Evolutionary conservation across 768 basidiomycete species (phyloP), one percentile per base, ranked within the genome.

Genomic region (Strobilomyces dryophilus): DNA sequence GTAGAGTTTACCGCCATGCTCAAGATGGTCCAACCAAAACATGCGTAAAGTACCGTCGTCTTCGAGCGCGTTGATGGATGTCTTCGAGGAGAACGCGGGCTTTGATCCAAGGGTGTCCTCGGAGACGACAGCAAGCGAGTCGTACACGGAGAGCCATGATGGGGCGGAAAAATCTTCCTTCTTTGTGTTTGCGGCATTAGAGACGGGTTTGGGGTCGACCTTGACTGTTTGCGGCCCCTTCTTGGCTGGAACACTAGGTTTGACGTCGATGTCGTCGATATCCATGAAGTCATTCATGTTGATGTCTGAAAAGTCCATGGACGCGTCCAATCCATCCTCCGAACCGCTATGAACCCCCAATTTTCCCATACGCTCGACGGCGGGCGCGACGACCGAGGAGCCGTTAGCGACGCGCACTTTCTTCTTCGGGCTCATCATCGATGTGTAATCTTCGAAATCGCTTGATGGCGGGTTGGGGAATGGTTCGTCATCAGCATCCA

Each of bases 21-120:
- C 93, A 32, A 95, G 82, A 63, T 92, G 92, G 65, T 99, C 97
- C 20, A 98, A 76, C 97, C 97, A 99, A 75, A 87, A 99, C 76
- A 99, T 94, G 26, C 80, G 81, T 14, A 98, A 73, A 4, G 84
- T 88, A 2, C 92, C 93, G 58, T 97, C 92, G 5, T 80, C 72
- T 63, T 98, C 92, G 2, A 94, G 76, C 0, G 85, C 86, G 39
- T 79, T 79, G 8, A 83, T 58, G 20, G 76, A 70, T 65, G 65
- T 63, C 64, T 45, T 76, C 55, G 46, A 78, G 8, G 73, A 66
- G 3, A 69, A 24, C 73, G 75, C 14, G 7, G 66, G 60, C 24
- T 69, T 60, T 44, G 66, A 66, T 20, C 85, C 87, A 26, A 88
- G 69, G 1, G 76, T 73, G 20, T 89, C 89, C 26, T 83, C 77